Percentiles rank a stretch among this genome's conserved stretches.
Evolutionary conservation across 305 asterid genomes (phyloP).

Genomic region (Fraxinus velutina): DNA sequence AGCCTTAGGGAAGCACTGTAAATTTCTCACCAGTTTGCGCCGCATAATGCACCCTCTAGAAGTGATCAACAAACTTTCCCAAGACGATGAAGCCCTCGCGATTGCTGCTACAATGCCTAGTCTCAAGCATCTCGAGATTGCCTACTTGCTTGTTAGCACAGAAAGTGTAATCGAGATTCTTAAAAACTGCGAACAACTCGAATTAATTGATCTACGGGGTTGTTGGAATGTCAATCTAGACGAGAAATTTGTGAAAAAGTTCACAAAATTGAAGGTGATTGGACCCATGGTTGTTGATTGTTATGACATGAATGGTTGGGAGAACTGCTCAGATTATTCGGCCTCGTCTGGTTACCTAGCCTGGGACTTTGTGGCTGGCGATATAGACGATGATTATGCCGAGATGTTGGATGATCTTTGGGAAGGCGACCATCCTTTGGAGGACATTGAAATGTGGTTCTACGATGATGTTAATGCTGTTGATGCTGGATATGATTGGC

Average conservation of each 20-base stretch:
- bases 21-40: conserved; percentile 49
- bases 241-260: conserved; percentile 45
- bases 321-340: conserved; percentile 60
- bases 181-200: conserved; percentile 53
- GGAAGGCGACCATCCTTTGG: conserved; percentile 51
- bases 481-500: conserved; percentile 74
- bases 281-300: conserved; percentile 67
- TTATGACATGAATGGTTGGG: conserved; percentile 56
- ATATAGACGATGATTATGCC: conserved; percentile 35
- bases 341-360: conserved; percentile 61
- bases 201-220: conserved; percentile 68
- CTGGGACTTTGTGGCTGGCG: conserved; percentile 67
- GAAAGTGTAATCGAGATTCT: conserved; percentile 50
- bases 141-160: conserved; percentile 64
- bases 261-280: conserved; percentile 44
- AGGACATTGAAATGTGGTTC: conserved; percentile 62
- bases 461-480: conserved; percentile 55
- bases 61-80: conserved; percentile 57
- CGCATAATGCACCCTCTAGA: conserved; percentile 74
- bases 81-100: conserved; percentile 73
- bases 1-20: conserved; percentile 65
- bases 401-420: conserved; percentile 38
- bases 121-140: conserved; percentile 78
- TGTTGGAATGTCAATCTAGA: conserved; percentile 77
- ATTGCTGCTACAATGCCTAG: conserved; percentile 69